Evolutionary conservation across 257 asterid species (phyloP).

Genomic region (Solanum gandarillasii): DNA sequence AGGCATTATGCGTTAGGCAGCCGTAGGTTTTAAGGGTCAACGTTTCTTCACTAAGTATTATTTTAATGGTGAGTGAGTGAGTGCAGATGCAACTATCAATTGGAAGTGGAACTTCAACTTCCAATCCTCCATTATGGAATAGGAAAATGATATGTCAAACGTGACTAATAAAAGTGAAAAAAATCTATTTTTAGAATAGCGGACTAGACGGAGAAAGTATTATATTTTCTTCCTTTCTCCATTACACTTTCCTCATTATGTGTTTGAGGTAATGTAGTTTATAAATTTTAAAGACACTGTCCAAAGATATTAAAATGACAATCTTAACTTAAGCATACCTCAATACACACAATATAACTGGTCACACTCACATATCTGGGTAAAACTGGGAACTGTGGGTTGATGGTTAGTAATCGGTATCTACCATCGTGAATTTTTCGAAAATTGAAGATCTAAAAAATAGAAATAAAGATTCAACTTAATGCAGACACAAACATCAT

Average conservation of each 20-base stretch:
- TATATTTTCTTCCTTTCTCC: neutral
- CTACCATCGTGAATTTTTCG: neutral
- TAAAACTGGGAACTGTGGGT: neutral
- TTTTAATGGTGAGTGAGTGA: neutral
- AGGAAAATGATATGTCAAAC: neutral
- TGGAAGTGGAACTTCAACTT: neutral
- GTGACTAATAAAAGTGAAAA: no score
- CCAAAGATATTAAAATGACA: neutral
- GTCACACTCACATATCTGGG: neutral
- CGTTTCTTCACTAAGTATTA: neutral
- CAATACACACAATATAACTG: neutral
- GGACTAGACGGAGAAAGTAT: neutral
- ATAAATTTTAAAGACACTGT: neutral
- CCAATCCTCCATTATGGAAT: neutral
- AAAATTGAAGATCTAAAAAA: neutral
- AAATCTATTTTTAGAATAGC: neutral
- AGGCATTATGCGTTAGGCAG: constrained; percentile 8
- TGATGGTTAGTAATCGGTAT: neutral
- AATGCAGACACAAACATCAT: neutral
- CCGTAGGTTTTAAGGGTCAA: neutral
- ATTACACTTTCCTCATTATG: neutral
- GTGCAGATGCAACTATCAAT: neutral
- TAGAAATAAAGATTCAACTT: neutral
- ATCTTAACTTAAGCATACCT: neutral
- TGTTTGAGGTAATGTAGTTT: neutral